These are phyloP conservation scores for Trichoderma guizhouense DNA, from an alignment of 2,329 filamentous ascomycete species.

Conservation along the genomic window DNA sequence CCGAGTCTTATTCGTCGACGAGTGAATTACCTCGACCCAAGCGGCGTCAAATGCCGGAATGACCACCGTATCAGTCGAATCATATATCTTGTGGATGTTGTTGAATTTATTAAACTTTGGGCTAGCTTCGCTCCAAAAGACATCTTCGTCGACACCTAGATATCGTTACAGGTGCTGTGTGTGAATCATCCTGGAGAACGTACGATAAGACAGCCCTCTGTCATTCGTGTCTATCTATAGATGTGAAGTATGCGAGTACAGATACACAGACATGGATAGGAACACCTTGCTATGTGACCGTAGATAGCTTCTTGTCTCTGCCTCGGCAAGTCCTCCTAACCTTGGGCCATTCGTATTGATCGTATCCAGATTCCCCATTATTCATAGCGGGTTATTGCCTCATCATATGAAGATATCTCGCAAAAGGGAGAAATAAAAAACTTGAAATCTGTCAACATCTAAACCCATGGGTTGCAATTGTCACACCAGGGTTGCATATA, in stretches of 20 bases:
- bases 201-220: not conserved
- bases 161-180: not conserved
- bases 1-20: not conserved
- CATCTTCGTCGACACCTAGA: not conserved
- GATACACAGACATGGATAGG: not conserved
- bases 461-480: not conserved
- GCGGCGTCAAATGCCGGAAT: not conserved
- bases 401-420: not conserved
- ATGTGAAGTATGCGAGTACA: not conserved
- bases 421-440: not conserved
- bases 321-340: not conserved
- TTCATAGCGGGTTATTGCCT: not conserved
- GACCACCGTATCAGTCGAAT: not conserved
- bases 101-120: not conserved
- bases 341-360: not conserved
- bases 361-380: not conserved
- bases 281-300: not conserved
- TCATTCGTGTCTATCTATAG: not conserved
- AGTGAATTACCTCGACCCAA: not conserved
- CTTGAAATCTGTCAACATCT: not conserved
- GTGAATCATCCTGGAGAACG: not conserved
- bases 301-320: not conserved
- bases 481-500: not conserved
- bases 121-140: not conserved
- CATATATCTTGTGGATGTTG: not conserved